Evolutionary conservation across 176 grass and related monocot genomes (phyloP).

Genomic region (Alloteropsis semialata): DNA sequence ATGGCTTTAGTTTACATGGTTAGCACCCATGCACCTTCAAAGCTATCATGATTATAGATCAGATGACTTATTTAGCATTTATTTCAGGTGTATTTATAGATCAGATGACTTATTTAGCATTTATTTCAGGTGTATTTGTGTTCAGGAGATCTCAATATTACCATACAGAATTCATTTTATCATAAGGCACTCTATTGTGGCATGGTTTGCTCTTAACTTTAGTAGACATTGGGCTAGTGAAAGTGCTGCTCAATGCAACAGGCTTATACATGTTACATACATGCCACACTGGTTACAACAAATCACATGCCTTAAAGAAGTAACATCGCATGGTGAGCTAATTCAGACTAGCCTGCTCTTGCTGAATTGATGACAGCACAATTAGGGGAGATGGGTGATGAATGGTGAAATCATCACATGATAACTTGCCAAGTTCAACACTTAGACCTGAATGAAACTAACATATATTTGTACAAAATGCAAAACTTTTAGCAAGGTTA

Average conservation of each 20-base stretch:
- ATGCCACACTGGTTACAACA: background rate
- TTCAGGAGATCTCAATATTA: background rate
- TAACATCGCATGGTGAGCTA: background rate
- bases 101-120: background rate
- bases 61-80: background rate
- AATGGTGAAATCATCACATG: background rate
- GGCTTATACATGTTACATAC: background rate
- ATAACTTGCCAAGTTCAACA: background rate
- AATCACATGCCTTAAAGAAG: background rate
- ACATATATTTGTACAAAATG: background rate
- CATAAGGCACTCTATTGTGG: background rate
- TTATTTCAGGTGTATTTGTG: slow-evolving; percentile 3
- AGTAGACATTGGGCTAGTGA: background rate
- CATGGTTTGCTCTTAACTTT: background rate
- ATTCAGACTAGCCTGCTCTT: background rate
- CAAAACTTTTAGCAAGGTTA: background rate
- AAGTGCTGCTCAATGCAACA: background rate
- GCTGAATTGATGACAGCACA: background rate
- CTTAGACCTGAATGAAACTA: background rate
- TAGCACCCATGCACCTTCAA: background rate
- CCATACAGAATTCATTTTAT: background rate
- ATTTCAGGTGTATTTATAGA: slow-evolving; percentile 1
- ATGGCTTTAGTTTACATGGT: background rate
- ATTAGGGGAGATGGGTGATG: background rate
- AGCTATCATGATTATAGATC: background rate